Percentiles rank a stretch among this genome's conserved stretches.
These are phyloP conservation scores for Rhododendron williamsianum DNA, from an alignment of 148 eudicot species.

Conservation along the genomic window DNA sequence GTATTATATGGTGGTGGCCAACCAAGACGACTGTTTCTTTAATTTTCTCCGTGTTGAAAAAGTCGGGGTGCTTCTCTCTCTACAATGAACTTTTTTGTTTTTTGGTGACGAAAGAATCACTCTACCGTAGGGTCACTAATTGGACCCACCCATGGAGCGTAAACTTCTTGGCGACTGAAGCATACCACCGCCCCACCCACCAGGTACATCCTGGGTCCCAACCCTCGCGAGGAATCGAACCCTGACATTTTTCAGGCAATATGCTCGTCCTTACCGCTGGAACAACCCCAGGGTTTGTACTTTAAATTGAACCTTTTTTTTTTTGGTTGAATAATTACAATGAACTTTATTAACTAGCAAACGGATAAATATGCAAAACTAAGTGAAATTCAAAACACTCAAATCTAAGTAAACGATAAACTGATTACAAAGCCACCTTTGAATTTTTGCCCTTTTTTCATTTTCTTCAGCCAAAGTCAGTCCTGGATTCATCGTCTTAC, in stretches of 20 bases:
- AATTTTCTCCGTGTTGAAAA: not conserved
- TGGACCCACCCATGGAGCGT: not conserved
- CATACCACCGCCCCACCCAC: not conserved
- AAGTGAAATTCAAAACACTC: not conserved
- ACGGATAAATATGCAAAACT: not conserved
- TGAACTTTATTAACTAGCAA: not conserved
- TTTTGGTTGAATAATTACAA: too few species aligned
- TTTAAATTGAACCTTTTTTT: too few species aligned
- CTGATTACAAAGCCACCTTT: not conserved
- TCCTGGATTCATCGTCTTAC: not conserved
- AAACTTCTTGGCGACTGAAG: not conserved
- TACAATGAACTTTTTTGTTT: not conserved
- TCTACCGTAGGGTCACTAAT: not conserved
- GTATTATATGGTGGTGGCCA: not conserved
- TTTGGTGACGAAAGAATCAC: not conserved
- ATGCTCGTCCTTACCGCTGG: not conserved
- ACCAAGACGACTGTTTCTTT: constrained; percentile 4
- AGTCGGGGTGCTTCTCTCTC: not conserved
- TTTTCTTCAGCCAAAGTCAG: not conserved
- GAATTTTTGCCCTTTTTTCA: not conserved
- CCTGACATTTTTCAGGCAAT: not conserved
- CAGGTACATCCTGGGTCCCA: too few species aligned
- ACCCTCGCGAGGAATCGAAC: not conserved
- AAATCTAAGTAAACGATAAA: not conserved
- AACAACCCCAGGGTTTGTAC: too few species aligned